Conservation (phyloP, 2,329 filamentous ascomycete species). For the Endoconidiophora laricicola region DNA sequence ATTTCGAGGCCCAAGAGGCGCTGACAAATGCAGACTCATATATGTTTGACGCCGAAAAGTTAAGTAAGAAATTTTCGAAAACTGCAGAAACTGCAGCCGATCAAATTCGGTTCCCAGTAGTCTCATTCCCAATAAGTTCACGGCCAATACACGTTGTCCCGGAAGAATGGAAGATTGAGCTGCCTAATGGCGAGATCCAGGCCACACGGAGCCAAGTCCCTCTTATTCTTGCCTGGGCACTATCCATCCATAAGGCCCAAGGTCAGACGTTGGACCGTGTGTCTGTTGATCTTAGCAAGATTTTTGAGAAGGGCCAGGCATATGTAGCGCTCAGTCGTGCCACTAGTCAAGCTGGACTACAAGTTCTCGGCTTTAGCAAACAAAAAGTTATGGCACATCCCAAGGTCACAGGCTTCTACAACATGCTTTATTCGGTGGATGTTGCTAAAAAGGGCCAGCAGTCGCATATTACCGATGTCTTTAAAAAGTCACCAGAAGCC, state of each 20-base stretch:
- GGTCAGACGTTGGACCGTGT: conserved; percentile 87
- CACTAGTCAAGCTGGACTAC: conserved; percentile 69
- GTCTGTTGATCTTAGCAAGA: conserved; percentile 78
- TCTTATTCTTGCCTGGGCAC: conserved; percentile 86
- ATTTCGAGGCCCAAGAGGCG: not conserved
- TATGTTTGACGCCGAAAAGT: conserved; percentile 28
- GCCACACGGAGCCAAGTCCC: conserved; percentile 71
- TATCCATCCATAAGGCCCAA: conserved; percentile 96
- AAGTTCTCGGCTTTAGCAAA: conserved; percentile 78
- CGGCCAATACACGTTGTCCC: conserved; percentile 45
- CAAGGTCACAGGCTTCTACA: conserved; percentile 71
- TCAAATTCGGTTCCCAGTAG: conserved; percentile 57
- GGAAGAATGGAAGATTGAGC: conserved; percentile 90
- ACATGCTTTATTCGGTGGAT: conserved; percentile 60
- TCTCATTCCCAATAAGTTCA: conserved; percentile 58
- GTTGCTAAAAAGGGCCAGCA: conserved; percentile 22
- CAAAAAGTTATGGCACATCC: conserved; percentile 89
- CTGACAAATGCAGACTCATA: conserved; percentile 5
- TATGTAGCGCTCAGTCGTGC: conserved; percentile 93
- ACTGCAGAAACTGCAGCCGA: conserved; percentile 29
- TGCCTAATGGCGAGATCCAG: conserved; percentile 88
- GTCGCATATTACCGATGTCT: conserved; percentile 8
- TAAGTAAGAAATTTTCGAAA: conserved; percentile 39
- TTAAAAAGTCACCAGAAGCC: not conserved
- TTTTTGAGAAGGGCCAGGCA: conserved; percentile 95